Evolutionary conservation across 257 asterid genomes (phyloP), one percentile per base, ranked within the genome.

Genomic region (Ocimum tenuiflorum): DNA sequence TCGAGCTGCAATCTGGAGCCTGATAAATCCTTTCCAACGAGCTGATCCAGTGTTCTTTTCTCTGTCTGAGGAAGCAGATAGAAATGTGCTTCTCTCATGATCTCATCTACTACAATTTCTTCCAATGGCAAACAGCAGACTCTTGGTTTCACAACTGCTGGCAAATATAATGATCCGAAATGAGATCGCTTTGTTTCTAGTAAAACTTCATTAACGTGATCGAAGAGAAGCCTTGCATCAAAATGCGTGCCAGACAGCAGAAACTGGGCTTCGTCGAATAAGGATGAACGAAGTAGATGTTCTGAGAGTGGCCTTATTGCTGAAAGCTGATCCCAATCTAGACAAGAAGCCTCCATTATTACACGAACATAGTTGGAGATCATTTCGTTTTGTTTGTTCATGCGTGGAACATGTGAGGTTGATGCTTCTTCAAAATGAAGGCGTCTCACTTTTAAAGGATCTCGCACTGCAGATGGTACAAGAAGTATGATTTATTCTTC

Each of bases 221-320:
- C 88, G n/a, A 89, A 81, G 12, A 85, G 82, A 65, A 86, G 85
- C 68, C 79, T 80, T 13, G 77, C 74, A 39, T 83, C 76, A 39
- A 73, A 49, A 31, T 55, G 52, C 62, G 74, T 24, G 62, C 78
- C 81, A 0, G 49, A 55, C 14, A 57, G 57, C 29, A 49, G 77
- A 42, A 67, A 66, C 14, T 35, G 68, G 18, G 73, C 71, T 64
- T 76, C 82, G 11, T 83, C 71, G 7, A 59, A 74, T 29, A 74
- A 52, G 71, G 77, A 80, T 60, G 79, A 52, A 15, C 78, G 56
- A 6, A 81, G 77, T 31, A 74, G 48, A 24, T 79, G 71, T 50
- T 77, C 77, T 0, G 79, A 53, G 2, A 23, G 58, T 55, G 78
- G 72, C 55, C 70, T 67, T 35, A 71, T 75, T 38, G 46, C 35